Evolutionary conservation across 257 asterid species (phyloP).

Genomic region (Solanum pennellii): DNA sequence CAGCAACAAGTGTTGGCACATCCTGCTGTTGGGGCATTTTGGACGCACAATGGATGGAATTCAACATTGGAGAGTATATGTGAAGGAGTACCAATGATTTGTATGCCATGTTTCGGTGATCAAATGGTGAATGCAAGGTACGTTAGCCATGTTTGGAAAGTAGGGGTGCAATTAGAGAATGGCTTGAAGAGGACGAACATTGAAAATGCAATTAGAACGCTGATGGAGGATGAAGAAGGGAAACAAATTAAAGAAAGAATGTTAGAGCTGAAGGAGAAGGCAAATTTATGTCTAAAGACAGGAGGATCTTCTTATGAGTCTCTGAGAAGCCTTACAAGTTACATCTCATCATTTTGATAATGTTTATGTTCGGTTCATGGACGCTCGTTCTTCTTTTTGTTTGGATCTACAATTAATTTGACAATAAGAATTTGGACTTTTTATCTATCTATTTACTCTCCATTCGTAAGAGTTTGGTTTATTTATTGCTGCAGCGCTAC

Average conservation of each 20-base stretch:
- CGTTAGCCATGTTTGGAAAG: constrained; percentile 10
- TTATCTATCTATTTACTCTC: background rate
- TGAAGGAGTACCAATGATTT: constrained; percentile 14
- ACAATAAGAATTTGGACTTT: background rate
- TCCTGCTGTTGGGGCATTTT: constrained; percentile 12
- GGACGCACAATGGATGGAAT: constrained; percentile 17
- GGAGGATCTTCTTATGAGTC: constrained; percentile 32
- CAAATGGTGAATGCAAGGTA: constrained; percentile 13
- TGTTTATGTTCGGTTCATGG: background rate
- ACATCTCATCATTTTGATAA: constrained; percentile 14
- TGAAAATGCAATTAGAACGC: constrained; percentile 1
- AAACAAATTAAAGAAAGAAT: constrained; percentile 22
- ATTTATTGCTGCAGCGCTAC: background rate
- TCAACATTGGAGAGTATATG: constrained; percentile 8
- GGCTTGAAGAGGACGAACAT: background rate
- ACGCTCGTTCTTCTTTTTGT: background rate
- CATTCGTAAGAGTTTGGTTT: background rate
- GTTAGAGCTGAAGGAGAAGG: constrained; percentile 14
- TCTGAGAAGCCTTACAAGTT: constrained; percentile 9
- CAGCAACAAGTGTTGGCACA: constrained; percentile 10
- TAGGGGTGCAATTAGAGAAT: constrained; percentile 13
- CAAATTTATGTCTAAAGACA: constrained; percentile 6
- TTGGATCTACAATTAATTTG: background rate
- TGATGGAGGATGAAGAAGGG: constrained; percentile 20
- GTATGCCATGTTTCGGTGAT: constrained; percentile 12